Evolutionary conservation across 768 basidiomycete genomes (phyloP).

Genomic region (Gloeophyllum trabeum): DNA sequence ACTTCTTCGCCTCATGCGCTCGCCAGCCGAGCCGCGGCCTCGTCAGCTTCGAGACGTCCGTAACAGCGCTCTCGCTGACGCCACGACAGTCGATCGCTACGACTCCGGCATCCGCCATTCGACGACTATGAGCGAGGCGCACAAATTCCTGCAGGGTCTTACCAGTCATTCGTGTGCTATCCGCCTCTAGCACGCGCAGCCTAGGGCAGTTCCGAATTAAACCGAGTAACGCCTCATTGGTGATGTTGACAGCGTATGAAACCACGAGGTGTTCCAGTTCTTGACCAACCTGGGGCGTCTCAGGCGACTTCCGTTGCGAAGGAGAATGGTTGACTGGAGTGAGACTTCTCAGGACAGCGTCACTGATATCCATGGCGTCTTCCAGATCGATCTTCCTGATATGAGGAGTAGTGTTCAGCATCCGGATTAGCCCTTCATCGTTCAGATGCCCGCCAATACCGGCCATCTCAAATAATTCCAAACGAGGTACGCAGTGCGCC

Average conservation of each 20-base stretch:
- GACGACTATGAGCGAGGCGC: conserved; percentile 34
- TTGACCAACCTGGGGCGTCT: conserved; percentile 40
- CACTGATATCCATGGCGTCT: conserved; percentile 64
- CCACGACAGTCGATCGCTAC: conserved; percentile 71
- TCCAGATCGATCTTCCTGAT: conserved; percentile 81
- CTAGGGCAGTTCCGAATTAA: conserved; percentile 55
- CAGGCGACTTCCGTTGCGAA: background rate
- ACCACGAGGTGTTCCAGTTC: conserved; percentile 62
- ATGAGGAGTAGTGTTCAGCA: conserved; percentile 58
- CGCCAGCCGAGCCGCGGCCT: conserved; percentile 70
- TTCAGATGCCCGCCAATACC: conserved; percentile 59
- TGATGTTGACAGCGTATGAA: conserved; percentile 54
- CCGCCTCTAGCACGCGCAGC: conserved; percentile 62
- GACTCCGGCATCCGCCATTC: conserved; percentile 37
- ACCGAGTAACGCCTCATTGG: conserved; percentile 47
- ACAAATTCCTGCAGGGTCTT: conserved; percentile 60
- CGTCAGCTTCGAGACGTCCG: conserved; percentile 45
- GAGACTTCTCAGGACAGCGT: conserved; percentile 54
- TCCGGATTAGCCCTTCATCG: conserved; percentile 61
- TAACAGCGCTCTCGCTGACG: conserved; percentile 48
- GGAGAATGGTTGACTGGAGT: conserved; percentile 40
- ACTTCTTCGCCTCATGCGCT: conserved; percentile 56
- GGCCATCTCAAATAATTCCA: conserved; percentile 74
- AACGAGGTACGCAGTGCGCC: conserved; percentile 52
- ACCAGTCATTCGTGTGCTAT: conserved; percentile 65